Conservation (phyloP, 2,329 filamentous ascomycete species). For the Teratosphaeria epicoccoides region DNA sequence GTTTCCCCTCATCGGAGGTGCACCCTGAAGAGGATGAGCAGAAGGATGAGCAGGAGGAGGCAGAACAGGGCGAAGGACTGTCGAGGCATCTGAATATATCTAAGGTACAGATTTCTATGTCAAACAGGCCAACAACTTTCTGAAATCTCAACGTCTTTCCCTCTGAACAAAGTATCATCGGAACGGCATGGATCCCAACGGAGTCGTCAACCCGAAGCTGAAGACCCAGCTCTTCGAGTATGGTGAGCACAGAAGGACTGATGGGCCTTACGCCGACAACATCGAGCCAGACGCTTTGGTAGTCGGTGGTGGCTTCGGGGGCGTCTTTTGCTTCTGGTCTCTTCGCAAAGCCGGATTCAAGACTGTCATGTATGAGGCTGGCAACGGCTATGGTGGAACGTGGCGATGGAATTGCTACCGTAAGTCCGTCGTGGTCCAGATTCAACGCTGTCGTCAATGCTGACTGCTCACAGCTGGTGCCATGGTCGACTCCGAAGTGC, state of each 20-base stretch:
- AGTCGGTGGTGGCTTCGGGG: conserved; percentile 20
- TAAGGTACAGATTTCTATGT: neutral
- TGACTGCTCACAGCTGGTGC: conserved; percentile 1
- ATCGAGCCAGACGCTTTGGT: conserved; percentile 43
- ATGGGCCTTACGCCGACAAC: conserved; percentile 15
- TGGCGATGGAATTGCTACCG: conserved; percentile 18
- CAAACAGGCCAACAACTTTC: neutral
- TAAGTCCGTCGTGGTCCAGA: neutral
- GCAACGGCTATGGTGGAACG: conserved; percentile 18
- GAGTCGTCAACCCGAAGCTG: conserved; percentile 2
- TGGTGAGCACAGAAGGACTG: conserved; percentile 3
- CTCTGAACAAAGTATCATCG: neutral
- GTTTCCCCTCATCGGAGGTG: neutral
- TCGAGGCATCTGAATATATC: neutral
- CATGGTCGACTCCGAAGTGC: conserved; percentile 5
- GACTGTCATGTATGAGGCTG: conserved; percentile 19
- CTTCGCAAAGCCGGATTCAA: conserved; percentile 14
- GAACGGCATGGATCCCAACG: neutral
- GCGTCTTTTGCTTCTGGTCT: conserved; percentile 12
- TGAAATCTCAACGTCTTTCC: neutral
- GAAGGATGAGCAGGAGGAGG: no score
- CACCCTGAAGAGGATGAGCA: neutral
- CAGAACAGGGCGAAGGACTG: neutral
- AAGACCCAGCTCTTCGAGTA: conserved; percentile 11
- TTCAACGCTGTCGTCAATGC: neutral